phyloP scores from a whole-genome alignment of 2,329 filamentous ascomycete genomes.

The Lojkania enalia region DNA sequence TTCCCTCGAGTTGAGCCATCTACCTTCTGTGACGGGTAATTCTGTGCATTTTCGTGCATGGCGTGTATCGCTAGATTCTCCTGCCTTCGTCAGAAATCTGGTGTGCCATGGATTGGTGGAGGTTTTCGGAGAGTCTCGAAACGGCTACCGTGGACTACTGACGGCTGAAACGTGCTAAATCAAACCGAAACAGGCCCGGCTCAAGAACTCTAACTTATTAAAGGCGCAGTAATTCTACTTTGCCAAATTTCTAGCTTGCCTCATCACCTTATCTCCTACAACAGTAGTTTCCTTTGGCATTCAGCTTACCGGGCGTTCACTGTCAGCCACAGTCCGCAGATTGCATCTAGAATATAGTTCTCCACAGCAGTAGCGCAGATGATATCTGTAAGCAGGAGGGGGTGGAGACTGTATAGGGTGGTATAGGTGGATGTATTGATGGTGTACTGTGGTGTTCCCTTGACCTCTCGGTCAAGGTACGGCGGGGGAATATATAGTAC shows the following conservation, averaged over 20 bases:
- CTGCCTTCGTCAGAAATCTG: too few relatives aligned
- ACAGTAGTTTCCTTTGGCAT: conserved; percentile 22
- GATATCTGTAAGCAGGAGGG: too few relatives aligned
- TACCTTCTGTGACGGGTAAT: too few relatives aligned
- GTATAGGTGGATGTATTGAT: too few relatives aligned
- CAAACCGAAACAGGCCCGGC: conserved; percentile 17
- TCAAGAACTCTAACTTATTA: too few relatives aligned
- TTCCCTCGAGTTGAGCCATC: too few relatives aligned
- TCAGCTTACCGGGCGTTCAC: conserved; percentile 6
- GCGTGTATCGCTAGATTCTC: too few relatives aligned
- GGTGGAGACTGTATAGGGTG: too few relatives aligned
- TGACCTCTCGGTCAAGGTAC: neutral
- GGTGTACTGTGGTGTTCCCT: too few relatives aligned
- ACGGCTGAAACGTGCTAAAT: conserved; percentile 18
- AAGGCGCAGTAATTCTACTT: neutral
- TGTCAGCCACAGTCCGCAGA: neutral
- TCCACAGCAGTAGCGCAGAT: neutral
- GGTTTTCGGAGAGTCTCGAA: conserved; percentile 29
- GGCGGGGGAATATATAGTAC: too few relatives aligned
- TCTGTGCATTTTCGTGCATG: too few relatives aligned
- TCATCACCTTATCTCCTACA: conserved; percentile 27
- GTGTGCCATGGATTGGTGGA: too few relatives aligned
- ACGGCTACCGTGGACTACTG: conserved; percentile 19
- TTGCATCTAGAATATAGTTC: neutral
- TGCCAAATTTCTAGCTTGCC: conserved; percentile 14